A percentile compares a stretch with the other conserved stretches of the same genome.
These are phyloP conservation scores for Papiliotrema flavescens DNA, from an alignment of 1,284 basidiomycete species.

Conservation along the genomic window DNA sequence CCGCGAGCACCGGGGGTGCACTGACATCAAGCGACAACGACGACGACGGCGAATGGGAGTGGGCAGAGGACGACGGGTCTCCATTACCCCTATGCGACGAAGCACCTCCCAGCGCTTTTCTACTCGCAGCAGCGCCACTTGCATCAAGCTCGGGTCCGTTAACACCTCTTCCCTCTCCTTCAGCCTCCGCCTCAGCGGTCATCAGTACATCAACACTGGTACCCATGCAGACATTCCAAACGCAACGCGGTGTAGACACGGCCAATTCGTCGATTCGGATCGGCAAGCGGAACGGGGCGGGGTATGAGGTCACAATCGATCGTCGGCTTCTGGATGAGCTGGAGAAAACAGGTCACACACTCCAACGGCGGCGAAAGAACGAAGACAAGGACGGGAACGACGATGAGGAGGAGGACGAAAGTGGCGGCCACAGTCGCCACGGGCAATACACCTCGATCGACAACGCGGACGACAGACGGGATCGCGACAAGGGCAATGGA, in stretches of 20 bases:
- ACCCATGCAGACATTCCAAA: no score
- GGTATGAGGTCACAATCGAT: background rate
- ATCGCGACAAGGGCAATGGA: background rate
- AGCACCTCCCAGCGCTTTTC: no score
- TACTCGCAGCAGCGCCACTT: no score
- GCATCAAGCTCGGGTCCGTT: no score
- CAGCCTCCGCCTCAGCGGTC: no score
- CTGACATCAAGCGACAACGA: background rate
- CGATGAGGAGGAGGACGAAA: background rate
- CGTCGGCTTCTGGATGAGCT: background rate
- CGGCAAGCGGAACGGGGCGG: no score
- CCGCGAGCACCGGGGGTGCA: no score
- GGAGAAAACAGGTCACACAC: background rate
- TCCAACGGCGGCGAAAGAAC: background rate
- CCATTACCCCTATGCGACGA: background rate
- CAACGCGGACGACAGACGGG: background rate
- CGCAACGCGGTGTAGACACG: no score
- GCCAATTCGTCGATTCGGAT: no score
- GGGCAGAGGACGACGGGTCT: background rate
- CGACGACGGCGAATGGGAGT: conserved; percentile 1
- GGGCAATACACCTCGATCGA: background rate
- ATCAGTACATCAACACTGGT: no score
- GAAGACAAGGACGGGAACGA: background rate
- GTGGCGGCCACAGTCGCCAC: background rate
- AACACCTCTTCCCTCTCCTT: no score